Evolutionary conservation across 306 rosid genomes (phyloP).

Genomic region (Castanospermum australe): DNA sequence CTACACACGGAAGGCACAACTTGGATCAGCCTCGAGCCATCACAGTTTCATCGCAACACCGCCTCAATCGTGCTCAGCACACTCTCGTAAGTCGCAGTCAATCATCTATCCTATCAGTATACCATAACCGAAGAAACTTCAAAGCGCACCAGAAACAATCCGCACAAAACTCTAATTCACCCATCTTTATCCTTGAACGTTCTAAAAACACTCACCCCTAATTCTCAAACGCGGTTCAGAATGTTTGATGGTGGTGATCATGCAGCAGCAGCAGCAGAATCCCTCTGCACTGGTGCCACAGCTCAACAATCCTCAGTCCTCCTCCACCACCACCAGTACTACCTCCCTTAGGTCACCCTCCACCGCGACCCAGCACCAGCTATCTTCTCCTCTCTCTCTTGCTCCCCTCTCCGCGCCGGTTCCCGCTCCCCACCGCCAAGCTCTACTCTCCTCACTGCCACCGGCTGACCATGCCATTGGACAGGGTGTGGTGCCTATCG

Average conservation of each 20-base stretch:
- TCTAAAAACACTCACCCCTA: neutral
- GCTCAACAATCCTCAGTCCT: slow-evolving; percentile 55
- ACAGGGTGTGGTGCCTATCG: slow-evolving; percentile 36
- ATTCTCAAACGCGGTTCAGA: slow-evolving; percentile 40
- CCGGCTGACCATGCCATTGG: slow-evolving; percentile 41
- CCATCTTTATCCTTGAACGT: neutral
- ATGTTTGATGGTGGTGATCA: slow-evolving; percentile 82
- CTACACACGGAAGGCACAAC: neutral
- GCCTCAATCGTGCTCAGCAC: neutral
- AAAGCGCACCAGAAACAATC: neutral
- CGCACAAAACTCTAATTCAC: slow-evolving; percentile 23
- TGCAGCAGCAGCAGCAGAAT: slow-evolving; percentile 68
- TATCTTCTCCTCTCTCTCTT: slow-evolving; percentile 34
- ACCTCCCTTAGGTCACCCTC: slow-evolving; percentile 72
- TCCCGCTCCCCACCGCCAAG: slow-evolving; percentile 42
- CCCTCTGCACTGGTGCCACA: slow-evolving; percentile 68
- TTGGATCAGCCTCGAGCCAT: neutral
- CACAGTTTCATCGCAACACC: neutral
- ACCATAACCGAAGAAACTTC: neutral
- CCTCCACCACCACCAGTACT: slow-evolving; percentile 32
- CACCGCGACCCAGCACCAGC: slow-evolving; percentile 36
- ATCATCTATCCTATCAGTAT: too few species aligned
- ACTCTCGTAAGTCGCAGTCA: too few species aligned
- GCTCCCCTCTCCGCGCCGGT: slow-evolving; percentile 29
- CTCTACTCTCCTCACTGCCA: slow-evolving; percentile 33